Conservation (phyloP, 352 stramenopile genomes). For the Phytophthora lateralis region DNA sequence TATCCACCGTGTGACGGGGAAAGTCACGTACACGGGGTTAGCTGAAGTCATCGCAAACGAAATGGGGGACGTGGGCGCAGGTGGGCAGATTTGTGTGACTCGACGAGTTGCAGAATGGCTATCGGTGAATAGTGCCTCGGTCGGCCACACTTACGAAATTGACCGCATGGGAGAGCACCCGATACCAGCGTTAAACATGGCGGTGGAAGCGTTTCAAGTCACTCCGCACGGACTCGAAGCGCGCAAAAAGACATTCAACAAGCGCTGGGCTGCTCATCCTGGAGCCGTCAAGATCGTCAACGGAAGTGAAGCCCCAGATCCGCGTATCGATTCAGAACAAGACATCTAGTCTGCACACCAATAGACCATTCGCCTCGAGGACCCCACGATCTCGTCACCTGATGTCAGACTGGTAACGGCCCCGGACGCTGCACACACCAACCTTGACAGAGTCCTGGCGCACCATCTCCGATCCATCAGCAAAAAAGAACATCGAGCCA, state of each 20-base stretch:
- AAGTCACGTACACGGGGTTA: conserved; percentile 59
- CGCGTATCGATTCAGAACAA: background rate
- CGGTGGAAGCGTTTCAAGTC: conserved; percentile 48
- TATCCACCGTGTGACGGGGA: conserved; percentile 52
- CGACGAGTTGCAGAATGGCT: conserved; percentile 49
- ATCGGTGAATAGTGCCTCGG: conserved; percentile 25
- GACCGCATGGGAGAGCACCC: conserved; percentile 32
- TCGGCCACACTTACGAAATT: conserved; percentile 33
- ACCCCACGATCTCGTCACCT: too few relatives aligned
- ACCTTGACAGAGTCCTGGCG: conserved; percentile 50
- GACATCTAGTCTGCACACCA: background rate
- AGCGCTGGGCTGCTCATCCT: conserved; percentile 17
- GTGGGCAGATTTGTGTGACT: conserved; percentile 61
- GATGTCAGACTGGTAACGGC: too few relatives aligned
- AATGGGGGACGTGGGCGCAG: conserved; percentile 49
- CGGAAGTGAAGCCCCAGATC: background rate
- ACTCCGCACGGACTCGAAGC: conserved; percentile 40
- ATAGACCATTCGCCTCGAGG: conserved; percentile 19
- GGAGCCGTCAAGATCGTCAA: conserved; percentile 25
- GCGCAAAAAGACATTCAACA: conserved; percentile 42
- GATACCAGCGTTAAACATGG: conserved; percentile 44
- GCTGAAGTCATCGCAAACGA: conserved; percentile 66
- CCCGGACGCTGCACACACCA: too few relatives aligned
- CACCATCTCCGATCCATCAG: conserved; percentile 28
- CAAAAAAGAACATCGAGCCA: conserved; percentile 63